A percentile compares a stretch with the other conserved stretches of the same genome.
Conservation (phyloP, 2,329 filamentous ascomycete species). For the Venturiaceae sp. region DNA sequence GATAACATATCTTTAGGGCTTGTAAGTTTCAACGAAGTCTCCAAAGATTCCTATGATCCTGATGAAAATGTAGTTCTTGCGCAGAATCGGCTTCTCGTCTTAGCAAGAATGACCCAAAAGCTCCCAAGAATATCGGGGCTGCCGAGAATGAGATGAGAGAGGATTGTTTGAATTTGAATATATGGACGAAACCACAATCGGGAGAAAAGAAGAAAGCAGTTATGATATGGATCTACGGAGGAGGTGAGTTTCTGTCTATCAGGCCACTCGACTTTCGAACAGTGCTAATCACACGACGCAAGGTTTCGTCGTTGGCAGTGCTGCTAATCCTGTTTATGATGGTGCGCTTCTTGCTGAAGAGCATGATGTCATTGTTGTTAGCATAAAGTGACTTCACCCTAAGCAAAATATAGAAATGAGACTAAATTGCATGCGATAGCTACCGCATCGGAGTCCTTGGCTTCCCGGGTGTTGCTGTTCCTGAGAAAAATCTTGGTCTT, state of each 20-base stretch:
- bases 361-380: conserved; percentile 8
- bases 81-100: no score
- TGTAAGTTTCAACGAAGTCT: no score
- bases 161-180: conserved; percentile 10
- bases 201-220: conserved; percentile 15
- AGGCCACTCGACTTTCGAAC: not conserved
- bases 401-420: not conserved
- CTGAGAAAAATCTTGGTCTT: conserved; percentile 36
- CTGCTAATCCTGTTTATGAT: conserved; percentile 5
- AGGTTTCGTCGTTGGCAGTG: not conserved
- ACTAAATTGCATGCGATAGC: not conserved
- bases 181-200: conserved; percentile 9
- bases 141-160: conserved; percentile 10
- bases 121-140: no score
- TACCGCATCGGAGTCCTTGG: conserved; percentile 49
- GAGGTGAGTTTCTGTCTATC: conserved; percentile 11
- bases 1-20: no score
- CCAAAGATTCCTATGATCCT: no score
- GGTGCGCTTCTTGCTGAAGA: conserved; percentile 3
- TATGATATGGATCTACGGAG: conserved; percentile 20
- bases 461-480: conserved; percentile 37
- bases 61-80: no score
- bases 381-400: not conserved
- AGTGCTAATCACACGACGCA: not conserved
- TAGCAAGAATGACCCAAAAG: no score